Evolutionary conservation across 1,284 basidiomycete species (phyloP), one percentile per base, ranked within the genome.

Genomic region (Omphalotus olearius): DNA sequence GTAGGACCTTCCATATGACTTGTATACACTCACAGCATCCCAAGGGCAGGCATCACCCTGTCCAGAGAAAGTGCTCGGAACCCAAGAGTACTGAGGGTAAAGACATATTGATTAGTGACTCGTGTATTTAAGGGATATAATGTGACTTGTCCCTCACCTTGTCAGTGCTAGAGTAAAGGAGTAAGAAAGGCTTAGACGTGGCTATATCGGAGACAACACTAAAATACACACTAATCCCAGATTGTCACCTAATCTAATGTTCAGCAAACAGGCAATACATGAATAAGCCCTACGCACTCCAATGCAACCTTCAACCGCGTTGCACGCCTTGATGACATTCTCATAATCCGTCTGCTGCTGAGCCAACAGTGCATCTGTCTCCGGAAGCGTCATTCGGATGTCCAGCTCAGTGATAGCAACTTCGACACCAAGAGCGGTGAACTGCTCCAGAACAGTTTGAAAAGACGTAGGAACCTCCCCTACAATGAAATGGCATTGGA

Each of bases 321-420:
- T 71, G 63, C 82, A 84, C 13, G 80, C 78, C 4, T 65, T 57
- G 46, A 82, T 68, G 51, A 82, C 79, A 20, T 69, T 75, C 54
- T 73, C 64, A 56, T 82, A 84, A 62, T 83, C 80, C 43, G 64
- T 66, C 62, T 75, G 66, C 60, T 83, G 80, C 57, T 82, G 78
- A 14, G 64, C 70, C 47, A 79, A 66, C 16, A 73, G 62, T 6
- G 69, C 74, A 11, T 65, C 59, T 6, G 75, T 78, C n/a, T 67
- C 69, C 10, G 79, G 80, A 10, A 80, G 66, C 10, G 72, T 72
- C 75, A 80, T 80, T 44, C 79, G 71, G 56, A 82, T 76, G 59
- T 83, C 80, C 45, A 83, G 69, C 61, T 82, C 80, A 5, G 80
- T 82, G 52, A 82, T 71, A 14, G 79, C 79, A 16, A 84, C 72